Evolutionary conservation across 352 stramenopile species (phyloP).

Genomic region (Globisporangium radiosum): DNA sequence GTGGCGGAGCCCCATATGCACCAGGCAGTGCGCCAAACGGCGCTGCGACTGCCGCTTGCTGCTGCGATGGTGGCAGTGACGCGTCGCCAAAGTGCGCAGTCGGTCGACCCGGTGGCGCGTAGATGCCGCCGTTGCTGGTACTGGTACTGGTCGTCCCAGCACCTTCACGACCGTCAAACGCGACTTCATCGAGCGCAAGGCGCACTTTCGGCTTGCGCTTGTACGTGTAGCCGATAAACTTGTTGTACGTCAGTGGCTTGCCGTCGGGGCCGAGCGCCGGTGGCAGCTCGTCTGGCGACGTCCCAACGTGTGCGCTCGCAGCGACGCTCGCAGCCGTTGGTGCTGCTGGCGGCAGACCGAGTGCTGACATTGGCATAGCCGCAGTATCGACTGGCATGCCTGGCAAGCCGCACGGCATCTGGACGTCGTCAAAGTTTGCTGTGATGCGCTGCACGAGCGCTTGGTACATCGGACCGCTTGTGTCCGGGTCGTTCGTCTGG

Average conservation of each 20-base stretch:
- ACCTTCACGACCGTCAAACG: constrained; percentile 32
- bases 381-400: constrained; percentile 7
- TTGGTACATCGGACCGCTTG: constrained; percentile 52
- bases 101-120: not conserved
- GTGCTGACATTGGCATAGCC: not conserved
- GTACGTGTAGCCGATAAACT: constrained; percentile 91
- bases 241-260: constrained; percentile 85
- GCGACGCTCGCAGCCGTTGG: not conserved
- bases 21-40: not conserved
- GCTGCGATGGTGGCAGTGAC: not conserved
- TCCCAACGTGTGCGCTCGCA: constrained; percentile 3
- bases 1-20: not conserved
- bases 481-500: constrained; percentile 42
- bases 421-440: constrained; percentile 96
- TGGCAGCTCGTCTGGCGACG: constrained; percentile 18
- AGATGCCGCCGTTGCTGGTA: not conserved
- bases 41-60: too few species aligned
- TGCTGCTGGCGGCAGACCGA: not conserved
- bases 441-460: constrained; percentile 86
- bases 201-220: constrained; percentile 83
- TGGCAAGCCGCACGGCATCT: constrained; percentile 53
- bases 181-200: constrained; percentile 66
- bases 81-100: not conserved
- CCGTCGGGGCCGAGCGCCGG: constrained; percentile 55
- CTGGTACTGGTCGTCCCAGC: not conserved